Percentiles rank a stretch among this genome's conserved stretches.
Evolutionary conservation across 2,329 filamentous ascomycete species (phyloP).

Genomic region (Fulvia fulva): DNA sequence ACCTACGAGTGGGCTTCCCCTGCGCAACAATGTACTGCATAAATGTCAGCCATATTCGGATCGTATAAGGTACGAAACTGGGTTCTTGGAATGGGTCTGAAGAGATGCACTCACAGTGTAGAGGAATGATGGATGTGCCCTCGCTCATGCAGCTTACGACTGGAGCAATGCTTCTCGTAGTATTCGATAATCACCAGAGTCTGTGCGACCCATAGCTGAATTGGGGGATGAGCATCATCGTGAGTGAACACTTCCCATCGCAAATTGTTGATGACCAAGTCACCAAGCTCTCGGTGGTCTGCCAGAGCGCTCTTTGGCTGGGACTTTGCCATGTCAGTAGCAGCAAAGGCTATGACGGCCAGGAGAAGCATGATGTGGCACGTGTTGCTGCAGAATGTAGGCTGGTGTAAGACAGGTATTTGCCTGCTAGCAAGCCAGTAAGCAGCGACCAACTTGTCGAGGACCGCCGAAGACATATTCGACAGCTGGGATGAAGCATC

Average conservation of each 20-base stretch:
- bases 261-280: constrained; percentile 83
- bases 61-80: background rate
- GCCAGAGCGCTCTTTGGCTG: constrained; percentile 68
- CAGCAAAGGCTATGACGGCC: constrained; percentile 84
- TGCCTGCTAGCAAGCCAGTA: constrained; percentile 93
- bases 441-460: constrained; percentile 84
- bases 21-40: constrained; percentile 70
- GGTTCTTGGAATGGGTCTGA: background rate
- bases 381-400: constrained; percentile 80
- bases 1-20: constrained; percentile 83
- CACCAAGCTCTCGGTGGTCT: constrained; percentile 74
- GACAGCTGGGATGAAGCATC: constrained; percentile 12
- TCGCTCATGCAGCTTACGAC: constrained; percentile 87
- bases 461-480: constrained; percentile 77
- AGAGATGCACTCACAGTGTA: background rate
- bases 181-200: constrained; percentile 89
- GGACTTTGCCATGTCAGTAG: constrained; percentile 75
- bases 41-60: background rate
- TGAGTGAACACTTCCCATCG: constrained; percentile 93
- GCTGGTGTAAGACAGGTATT: constrained; percentile 84
- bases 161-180: constrained; percentile 77
- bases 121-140: constrained; percentile 59
- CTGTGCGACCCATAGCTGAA: constrained; percentile 82
- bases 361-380: constrained; percentile 77
- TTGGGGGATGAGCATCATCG: constrained; percentile 85